Base-by-base conservation (phyloP, 2,329 filamentous ascomycete species). In the Clonostachys rhizophaga region DNA sequence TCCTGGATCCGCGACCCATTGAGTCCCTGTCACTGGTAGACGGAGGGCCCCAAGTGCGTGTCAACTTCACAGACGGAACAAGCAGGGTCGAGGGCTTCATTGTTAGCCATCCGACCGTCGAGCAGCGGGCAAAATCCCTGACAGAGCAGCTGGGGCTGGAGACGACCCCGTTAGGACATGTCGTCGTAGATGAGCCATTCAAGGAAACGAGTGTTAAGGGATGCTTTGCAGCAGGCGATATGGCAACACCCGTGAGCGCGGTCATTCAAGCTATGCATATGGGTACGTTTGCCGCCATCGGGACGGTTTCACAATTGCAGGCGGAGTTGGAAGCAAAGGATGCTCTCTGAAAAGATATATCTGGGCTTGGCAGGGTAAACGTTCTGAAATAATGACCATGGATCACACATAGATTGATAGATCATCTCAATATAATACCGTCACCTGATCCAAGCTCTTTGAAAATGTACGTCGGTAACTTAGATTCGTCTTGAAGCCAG, bases 391-490 rank as follows among this genome's bases (percentile, higher is more conserved):
- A 42, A 42, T 6, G 40, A 6, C 17, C 24, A 20, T 18, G 17
- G 10, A 39, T 18, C 17, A 9, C 3, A 39, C 8, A n/a, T n/a
- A 39, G 12, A 39, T 39, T 11, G 2, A n/a, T 18, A 39, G 36
- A 39, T 18, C 12, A 39, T n/a, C 12, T 39, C 14, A 18, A 39
- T 10, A 39, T n/a, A 44, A 77, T 58, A 45, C 71, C 76, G 56
- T 83, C 76, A 0, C 81, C 81, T 51, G 81, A 83, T 4, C 62
- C 69, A 45, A 84, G 57, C 47, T 80, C 75, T 6, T 71, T 63
- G 60, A 79, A 83, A 13, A 64, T 63, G 45, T 73, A 71, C 2
- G 66, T 62, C 10, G 68, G 68, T 13, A 56, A 62, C 5, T 20
- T 55, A 2, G 56, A 55, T 5, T 40, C 16, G 12, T 46, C 40